A percentile compares a stretch with the other conserved stretches of the same genome.
Conservation (phyloP, 257 asterid genomes). For the Perilla frutescens region DNA sequence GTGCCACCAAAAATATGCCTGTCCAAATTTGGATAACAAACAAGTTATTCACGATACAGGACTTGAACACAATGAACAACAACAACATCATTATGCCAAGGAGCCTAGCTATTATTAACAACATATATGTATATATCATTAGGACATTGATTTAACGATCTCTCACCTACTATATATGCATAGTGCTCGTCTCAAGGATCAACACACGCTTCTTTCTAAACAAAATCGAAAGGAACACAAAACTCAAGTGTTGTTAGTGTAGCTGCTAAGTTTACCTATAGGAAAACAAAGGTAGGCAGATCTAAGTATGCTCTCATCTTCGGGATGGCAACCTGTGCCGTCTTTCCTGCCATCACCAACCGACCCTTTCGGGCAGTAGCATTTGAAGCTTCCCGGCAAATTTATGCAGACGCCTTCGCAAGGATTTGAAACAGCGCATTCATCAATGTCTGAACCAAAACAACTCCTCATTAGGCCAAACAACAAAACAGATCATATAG, state of each 20-base stretch:
- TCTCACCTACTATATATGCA: no score
- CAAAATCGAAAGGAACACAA: no score
- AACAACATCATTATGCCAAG: background rate
- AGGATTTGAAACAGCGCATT: conserved; percentile 17
- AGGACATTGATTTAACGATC: no score
- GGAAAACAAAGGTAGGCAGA: conserved; percentile 9
- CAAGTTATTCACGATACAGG: background rate
- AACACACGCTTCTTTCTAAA: no score
- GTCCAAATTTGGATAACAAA: background rate
- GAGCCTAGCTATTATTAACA: no score
- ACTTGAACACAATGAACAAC: background rate
- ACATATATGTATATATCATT: no score
- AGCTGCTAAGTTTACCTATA: conserved; percentile 4
- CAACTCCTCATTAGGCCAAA: background rate
- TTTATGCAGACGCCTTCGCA: conserved; percentile 14
- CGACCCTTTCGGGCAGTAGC: conserved; percentile 10
- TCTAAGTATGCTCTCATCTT: background rate
- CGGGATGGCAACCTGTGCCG: conserved; percentile 4
- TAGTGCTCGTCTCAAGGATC: no score
- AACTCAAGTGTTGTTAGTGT: background rate
- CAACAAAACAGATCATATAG: background rate
- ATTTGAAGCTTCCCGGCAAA: conserved; percentile 6
- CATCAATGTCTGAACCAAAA: conserved; percentile 3
- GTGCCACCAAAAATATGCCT: background rate
- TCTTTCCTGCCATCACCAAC: conserved; percentile 14